phyloP scores from a whole-genome alignment of 1,284 basidiomycete genomes.

The Ganoderma multipileum region DNA sequence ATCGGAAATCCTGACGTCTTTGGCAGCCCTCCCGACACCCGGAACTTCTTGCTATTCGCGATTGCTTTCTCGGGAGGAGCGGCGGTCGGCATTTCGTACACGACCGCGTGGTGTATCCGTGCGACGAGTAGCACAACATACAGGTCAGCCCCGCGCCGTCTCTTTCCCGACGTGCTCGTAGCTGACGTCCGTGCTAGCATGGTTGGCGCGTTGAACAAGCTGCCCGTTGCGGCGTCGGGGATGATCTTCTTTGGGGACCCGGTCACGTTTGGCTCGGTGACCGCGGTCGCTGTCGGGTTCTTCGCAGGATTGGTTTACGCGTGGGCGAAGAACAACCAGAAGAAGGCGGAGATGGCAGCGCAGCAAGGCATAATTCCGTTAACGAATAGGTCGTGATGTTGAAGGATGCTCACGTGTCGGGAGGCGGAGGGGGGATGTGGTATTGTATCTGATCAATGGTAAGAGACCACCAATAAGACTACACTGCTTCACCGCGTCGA shows the following conservation, averaged over 20 bases:
- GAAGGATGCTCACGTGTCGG: slow-evolving; percentile 5
- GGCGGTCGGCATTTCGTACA: slow-evolving; percentile 97
- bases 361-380: slow-evolving; percentile 67
- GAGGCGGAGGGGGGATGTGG: slow-evolving; percentile 2
- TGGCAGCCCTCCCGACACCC: slow-evolving; percentile 82
- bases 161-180: slow-evolving; percentile 12
- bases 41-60: slow-evolving; percentile 82
- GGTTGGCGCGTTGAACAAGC: slow-evolving; percentile 99
- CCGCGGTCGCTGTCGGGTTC: slow-evolving; percentile 90
- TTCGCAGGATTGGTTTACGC: slow-evolving; percentile 92
- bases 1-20: background rate
- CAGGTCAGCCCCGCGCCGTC: slow-evolving; percentile 54
- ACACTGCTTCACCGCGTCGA: slow-evolving; percentile 16
- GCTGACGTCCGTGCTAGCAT: slow-evolving; percentile 64
- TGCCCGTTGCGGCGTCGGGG: slow-evolving; percentile 95
- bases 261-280: slow-evolving; percentile 87
- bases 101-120: slow-evolving; percentile 98
- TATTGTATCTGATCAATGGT: slow-evolving; percentile 10
- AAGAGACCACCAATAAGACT: slow-evolving; percentile 9
- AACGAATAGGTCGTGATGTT: slow-evolving; percentile 52
- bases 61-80: slow-evolving; percentile 97
- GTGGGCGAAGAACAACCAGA: slow-evolving; percentile 89
- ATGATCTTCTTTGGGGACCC: slow-evolving; percentile 96
- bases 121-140: slow-evolving; percentile 98
- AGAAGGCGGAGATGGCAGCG: slow-evolving; percentile 61